These are phyloP conservation scores for Podospora conica DNA, from an alignment of 495 filamentous ascomycete genomes.

Conservation along the genomic window DNA sequence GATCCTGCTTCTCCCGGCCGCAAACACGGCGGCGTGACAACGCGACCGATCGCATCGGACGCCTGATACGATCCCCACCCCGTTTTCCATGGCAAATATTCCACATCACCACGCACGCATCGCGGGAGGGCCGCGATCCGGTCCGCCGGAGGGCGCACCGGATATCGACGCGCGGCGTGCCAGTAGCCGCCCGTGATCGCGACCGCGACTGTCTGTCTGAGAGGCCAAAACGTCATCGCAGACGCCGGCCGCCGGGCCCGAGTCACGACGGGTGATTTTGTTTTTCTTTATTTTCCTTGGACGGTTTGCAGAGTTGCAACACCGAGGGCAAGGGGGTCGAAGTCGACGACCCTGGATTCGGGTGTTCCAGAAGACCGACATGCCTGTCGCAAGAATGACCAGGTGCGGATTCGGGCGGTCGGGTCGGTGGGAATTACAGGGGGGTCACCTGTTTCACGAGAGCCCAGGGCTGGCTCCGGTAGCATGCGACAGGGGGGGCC, in stretches of 20 bases:
- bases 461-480: conserved; percentile 27
- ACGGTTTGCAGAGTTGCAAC: conserved; percentile 14
- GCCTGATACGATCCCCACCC: neutral
- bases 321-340: conserved; percentile 7
- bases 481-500: conserved; percentile 28
- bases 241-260: neutral
- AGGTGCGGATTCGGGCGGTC: conserved; percentile 19
- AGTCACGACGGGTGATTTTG: neutral
- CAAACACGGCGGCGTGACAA: conserved; percentile 3
- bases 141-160: neutral
- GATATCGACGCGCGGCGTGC: neutral
- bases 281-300: conserved; percentile 4
- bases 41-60: neutral
- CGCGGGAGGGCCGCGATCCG: neutral
- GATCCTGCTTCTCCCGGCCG: conserved; percentile 1
- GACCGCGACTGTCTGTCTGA: neutral
- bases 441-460: conserved; percentile 35
- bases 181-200: neutral
- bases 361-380: conserved; percentile 33
- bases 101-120: neutral
- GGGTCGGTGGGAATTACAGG: conserved; percentile 32
- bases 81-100: neutral
- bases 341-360: conserved; percentile 21
- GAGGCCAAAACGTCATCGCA: neutral
- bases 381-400: conserved; percentile 29